Conservation (phyloP, 805 yeast species). For the Candida vaughaniae region DNA sequence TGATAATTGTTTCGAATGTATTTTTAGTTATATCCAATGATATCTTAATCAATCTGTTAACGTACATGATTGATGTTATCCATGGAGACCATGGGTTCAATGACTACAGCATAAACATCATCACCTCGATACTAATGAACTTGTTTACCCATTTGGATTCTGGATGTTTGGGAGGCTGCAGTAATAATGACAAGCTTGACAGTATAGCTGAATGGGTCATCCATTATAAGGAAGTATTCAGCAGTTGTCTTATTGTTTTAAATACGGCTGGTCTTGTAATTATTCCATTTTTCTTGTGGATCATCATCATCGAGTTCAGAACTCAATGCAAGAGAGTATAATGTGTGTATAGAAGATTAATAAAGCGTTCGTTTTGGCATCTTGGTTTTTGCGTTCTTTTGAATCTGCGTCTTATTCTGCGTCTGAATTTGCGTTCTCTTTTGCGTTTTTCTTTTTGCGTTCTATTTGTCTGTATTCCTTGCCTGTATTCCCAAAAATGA, state of each 20-base stretch:
- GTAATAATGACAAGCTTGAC: no score
- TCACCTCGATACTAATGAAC: constrained; percentile 18
- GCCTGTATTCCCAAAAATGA: no score
- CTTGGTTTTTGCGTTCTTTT: no score
- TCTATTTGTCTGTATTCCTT: no score
- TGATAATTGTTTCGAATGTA: constrained; percentile 13
- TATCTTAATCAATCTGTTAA: constrained; percentile 18
- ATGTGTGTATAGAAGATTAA: no score
- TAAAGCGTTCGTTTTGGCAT: no score
- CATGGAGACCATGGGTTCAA: constrained; percentile 3
- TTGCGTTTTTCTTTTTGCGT: no score
- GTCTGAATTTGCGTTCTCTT: no score
- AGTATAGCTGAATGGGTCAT: not conserved
- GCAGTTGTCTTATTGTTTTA: constrained; percentile 18
- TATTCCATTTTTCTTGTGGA: constrained; percentile 23
- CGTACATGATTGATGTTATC: constrained; percentile 1
- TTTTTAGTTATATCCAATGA: constrained; percentile 20
- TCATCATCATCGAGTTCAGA: constrained; percentile 8
- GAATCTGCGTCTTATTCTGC: no score
- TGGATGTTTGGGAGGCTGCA: no score
- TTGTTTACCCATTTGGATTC: constrained; percentile 13
- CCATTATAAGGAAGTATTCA: constrained; percentile 7
- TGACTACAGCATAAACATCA: constrained; percentile 11
- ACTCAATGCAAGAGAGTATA: no score
- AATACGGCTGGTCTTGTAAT: constrained; percentile 19